Conservation (phyloP, 1,284 basidiomycete species). For the Cerrena zonata region DNA sequence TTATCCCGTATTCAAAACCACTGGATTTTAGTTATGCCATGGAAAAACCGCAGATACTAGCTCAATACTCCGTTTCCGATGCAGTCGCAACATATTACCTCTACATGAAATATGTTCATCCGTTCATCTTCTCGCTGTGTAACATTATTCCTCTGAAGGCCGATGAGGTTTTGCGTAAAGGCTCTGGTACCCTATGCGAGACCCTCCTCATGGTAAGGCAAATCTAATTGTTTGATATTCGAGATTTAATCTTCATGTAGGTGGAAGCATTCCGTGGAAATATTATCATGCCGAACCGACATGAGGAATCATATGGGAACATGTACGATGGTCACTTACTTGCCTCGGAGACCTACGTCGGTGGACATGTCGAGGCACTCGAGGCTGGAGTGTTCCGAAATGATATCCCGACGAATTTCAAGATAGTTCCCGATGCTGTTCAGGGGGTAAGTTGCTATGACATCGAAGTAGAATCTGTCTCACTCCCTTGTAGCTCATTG, state of each 20-base stretch:
- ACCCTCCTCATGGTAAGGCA: conserved; percentile 89
- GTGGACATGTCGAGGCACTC: conserved; percentile 96
- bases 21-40: conserved; percentile 74
- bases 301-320: conserved; percentile 87
- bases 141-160: conserved; percentile 98
- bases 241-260: conserved; percentile 35
- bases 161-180: conserved; percentile 95
- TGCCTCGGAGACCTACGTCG: conserved; percentile 96
- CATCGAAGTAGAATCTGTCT: conserved; percentile 6
- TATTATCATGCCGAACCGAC: conserved; percentile 97
- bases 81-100: conserved; percentile 99
- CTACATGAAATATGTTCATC: conserved; percentile 99
- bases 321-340: conserved; percentile 96
- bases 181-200: conserved; percentile 94
- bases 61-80: conserved; percentile 98
- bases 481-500: conserved; percentile 66
- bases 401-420: conserved; percentile 94
- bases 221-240: not conserved
- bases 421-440: conserved; percentile 82
- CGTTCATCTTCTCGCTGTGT: conserved; percentile 98
- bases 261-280: conserved; percentile 89
- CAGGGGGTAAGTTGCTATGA: conserved; percentile 59
- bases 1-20: not conserved
- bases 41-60: conserved; percentile 91
- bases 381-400: conserved; percentile 98